phyloP scores from a whole-genome alignment of 352 stramenopile species.

The Phytophthora ramorum region DNA sequence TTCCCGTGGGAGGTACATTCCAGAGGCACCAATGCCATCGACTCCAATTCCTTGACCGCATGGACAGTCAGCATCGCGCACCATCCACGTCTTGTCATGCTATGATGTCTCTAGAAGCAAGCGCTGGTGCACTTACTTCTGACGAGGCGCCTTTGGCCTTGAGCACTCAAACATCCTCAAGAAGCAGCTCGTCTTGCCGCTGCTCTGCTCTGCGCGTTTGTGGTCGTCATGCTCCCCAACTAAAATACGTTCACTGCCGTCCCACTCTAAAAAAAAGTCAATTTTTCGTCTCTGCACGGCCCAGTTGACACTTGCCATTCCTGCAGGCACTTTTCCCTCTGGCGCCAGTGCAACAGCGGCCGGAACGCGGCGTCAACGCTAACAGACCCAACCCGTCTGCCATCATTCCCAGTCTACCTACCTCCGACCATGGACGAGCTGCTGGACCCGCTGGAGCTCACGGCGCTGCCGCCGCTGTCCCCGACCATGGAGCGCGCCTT shows the following conservation, averaged over 20 bases:
- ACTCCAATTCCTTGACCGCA: too few species aligned
- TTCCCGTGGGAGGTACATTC: too few species aligned
- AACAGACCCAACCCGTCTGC: slow-evolving; percentile 11
- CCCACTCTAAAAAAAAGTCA: slow-evolving; percentile 15
- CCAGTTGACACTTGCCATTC: slow-evolving; percentile 24
- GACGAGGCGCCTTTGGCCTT: too few species aligned
- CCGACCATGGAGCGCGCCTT: slow-evolving; percentile 43
- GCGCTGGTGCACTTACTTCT: too few species aligned
- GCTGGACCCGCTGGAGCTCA: slow-evolving; percentile 30
- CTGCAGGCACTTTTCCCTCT: slow-evolving; percentile 44
- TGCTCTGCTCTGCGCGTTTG: too few species aligned
- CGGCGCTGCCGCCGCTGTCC: slow-evolving; percentile 37
- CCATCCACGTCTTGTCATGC: too few species aligned
- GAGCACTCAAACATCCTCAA: too few species aligned
- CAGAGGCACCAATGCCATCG: too few species aligned
- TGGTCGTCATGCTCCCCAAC: slow-evolving; percentile 1
- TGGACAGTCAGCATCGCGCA: too few species aligned
- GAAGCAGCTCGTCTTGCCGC: too few species aligned
- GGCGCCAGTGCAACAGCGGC: slow-evolving; percentile 26
- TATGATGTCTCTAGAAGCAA: too few species aligned
- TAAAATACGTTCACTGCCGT: neutral
- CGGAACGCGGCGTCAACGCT: too few species aligned
- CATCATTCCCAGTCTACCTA: slow-evolving; percentile 5
- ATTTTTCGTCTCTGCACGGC: slow-evolving; percentile 14
- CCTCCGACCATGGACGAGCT: slow-evolving; percentile 7